Conservation (phyloP, 2,329 filamentous ascomycete species). For the Xylaria arbuscula region DNA sequence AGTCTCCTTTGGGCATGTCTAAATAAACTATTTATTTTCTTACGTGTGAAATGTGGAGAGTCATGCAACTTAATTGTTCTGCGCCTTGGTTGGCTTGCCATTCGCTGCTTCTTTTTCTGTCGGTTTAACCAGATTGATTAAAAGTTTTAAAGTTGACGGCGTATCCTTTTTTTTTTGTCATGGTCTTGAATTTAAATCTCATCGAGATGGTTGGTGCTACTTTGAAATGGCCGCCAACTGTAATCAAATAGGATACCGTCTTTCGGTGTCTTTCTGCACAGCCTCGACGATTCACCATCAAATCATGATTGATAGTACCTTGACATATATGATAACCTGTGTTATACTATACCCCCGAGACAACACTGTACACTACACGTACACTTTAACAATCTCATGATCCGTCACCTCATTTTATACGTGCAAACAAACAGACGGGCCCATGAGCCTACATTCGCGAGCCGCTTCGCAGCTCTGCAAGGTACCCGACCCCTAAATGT, state of each 20-base stretch:
- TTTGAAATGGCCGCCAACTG: not conserved
- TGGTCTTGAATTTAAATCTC: not conserved
- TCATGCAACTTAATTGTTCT: not conserved
- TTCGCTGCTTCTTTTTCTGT: not conserved
- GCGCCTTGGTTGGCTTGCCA: slow-evolving; percentile 7
- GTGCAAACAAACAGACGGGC: not conserved
- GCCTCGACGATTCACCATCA: not conserved
- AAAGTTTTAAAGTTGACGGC: not conserved
- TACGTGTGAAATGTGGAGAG: slow-evolving; percentile 16
- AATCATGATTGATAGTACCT: not conserved
- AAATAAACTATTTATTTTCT: slow-evolving; percentile 22
- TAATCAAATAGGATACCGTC: not conserved
- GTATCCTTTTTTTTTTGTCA: too few species aligned
- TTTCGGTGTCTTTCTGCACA: not conserved
- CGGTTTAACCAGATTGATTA: not conserved
- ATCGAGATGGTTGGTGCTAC: not conserved
- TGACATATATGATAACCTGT: slow-evolving; percentile 5
- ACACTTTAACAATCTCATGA: not conserved
- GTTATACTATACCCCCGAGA: not conserved
- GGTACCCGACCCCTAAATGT: slow-evolving; percentile 7
- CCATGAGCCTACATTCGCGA: not conserved
- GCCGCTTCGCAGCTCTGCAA: slow-evolving; percentile 12
- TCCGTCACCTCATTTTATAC: slow-evolving; percentile 4
- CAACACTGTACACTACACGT: not conserved
- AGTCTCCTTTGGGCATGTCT: slow-evolving; percentile 2